These are phyloP conservation scores for Porcisia deanei DNA, from an alignment of 208 protist species.

Conservation along the genomic window DNA sequence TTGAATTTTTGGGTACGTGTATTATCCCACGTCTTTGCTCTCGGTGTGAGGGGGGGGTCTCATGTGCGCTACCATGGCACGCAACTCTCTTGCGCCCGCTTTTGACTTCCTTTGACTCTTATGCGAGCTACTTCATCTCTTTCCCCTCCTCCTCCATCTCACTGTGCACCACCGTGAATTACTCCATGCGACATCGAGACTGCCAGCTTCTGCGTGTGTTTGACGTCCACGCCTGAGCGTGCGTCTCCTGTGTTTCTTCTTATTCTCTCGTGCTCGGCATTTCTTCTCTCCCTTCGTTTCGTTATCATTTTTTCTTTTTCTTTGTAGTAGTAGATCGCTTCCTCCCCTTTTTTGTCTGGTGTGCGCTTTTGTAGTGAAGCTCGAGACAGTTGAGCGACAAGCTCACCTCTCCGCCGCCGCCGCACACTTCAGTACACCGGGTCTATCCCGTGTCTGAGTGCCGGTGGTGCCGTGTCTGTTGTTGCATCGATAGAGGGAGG, in stretches of 20 bases:
- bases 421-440: not conserved
- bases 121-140: not conserved
- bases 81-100: not conserved
- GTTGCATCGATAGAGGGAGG: not conserved
- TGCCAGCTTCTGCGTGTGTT: not conserved
- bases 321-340: not conserved
- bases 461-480: not conserved
- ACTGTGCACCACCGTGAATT: not conserved
- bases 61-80: not conserved
- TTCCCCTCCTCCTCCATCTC: constrained; percentile 2
- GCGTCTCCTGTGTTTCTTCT: not conserved
- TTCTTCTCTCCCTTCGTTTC: not conserved
- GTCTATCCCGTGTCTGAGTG: not conserved
- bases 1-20: no score
- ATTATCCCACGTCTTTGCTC: not conserved
- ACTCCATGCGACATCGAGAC: not conserved
- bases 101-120: constrained; percentile 6
- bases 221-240: constrained; percentile 1
- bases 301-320: not conserved
- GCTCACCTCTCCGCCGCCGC: not conserved
- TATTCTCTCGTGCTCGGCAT: not conserved
- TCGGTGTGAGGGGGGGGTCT: not conserved
- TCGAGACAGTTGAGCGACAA: not conserved
- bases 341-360: not conserved
- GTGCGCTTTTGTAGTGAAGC: not conserved